These are phyloP conservation scores for Acorus calamus DNA, from an alignment of 106 monocot species.

Conservation along the genomic window DNA sequence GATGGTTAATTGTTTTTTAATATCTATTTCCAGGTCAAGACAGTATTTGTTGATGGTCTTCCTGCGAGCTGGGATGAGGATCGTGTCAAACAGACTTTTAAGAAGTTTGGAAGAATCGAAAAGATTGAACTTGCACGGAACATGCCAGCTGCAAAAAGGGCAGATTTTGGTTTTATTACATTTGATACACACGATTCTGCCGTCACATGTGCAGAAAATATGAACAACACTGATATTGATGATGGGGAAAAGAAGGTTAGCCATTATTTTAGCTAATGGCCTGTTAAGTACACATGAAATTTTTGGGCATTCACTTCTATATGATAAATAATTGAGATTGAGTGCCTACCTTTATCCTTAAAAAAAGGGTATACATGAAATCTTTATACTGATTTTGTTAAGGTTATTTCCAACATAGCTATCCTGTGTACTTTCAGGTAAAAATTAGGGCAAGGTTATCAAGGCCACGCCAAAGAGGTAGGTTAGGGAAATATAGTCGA, in stretches of 20 bases:
- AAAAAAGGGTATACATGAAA: too few species aligned
- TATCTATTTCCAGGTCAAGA: constrained; percentile 51
- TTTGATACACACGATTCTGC: constrained; percentile 90
- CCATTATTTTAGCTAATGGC: neutral
- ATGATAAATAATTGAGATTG: neutral
- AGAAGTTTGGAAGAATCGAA: constrained; percentile 81
- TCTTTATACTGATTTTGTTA: too few species aligned
- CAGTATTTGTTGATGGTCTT: constrained; percentile 86
- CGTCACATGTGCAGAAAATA: constrained; percentile 67
- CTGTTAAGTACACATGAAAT: too few species aligned
- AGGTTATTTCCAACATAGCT: neutral
- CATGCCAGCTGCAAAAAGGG: constrained; percentile 90
- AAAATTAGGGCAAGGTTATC: constrained; percentile 85
- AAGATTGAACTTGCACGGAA: constrained; percentile 91
- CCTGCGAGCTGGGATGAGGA: constrained; percentile 91
- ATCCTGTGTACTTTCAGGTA: constrained; percentile 28
- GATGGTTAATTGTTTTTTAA: neutral
- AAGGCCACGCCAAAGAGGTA: constrained; percentile 62
- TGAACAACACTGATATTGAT: constrained; percentile 75
- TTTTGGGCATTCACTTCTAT: too few species aligned
- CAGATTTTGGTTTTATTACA: constrained; percentile 94
- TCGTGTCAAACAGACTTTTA: constrained; percentile 53
- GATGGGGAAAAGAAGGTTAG: constrained; percentile 83
- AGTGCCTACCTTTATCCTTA: neutral
- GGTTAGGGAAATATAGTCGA: constrained; percentile 36